Conservation (phyloP, 2,329 filamentous ascomycete species). For the Xylaria sp. region DNA sequence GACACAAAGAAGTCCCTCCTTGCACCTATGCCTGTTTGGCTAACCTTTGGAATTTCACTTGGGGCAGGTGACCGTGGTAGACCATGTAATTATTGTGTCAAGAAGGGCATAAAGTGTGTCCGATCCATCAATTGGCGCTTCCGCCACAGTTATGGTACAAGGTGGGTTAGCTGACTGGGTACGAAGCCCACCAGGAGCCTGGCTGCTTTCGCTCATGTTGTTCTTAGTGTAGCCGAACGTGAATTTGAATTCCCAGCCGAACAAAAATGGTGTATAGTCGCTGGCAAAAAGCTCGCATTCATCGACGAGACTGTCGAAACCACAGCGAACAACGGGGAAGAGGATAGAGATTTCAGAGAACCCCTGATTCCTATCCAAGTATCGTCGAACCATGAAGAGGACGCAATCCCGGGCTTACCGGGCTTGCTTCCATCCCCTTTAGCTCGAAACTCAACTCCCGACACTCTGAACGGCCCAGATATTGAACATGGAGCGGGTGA, state of each 20-base stretch:
- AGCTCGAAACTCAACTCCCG: background rate
- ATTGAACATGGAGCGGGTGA: background rate
- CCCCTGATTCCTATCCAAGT: background rate
- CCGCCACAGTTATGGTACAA: slow-evolving; percentile 16
- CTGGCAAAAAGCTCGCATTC: slow-evolving; percentile 3
- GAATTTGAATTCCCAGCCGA: slow-evolving; percentile 7
- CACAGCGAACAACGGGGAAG: slow-evolving; percentile 1
- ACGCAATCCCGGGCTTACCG: background rate
- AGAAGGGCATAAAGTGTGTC: slow-evolving; percentile 3
- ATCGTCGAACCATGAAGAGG: background rate
- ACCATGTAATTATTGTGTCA: slow-evolving; percentile 4
- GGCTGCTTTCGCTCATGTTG: background rate
- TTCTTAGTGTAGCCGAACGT: background rate
- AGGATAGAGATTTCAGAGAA: background rate
- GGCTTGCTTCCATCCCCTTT: background rate
- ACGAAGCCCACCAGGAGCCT: background rate
- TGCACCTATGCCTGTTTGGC: background rate
- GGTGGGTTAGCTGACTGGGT: background rate
- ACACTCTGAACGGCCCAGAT: background rate
- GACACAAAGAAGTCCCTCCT: background rate
- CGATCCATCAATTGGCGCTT: slow-evolving; percentile 11
- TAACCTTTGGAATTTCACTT: background rate
- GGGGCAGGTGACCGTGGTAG: slow-evolving; percentile 7
- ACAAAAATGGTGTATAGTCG: slow-evolving; percentile 10
- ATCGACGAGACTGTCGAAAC: slow-evolving; percentile 21